Evolutionary conservation across 1,284 basidiomycete genomes (phyloP).

Genomic region (Coniophora puteana): DNA sequence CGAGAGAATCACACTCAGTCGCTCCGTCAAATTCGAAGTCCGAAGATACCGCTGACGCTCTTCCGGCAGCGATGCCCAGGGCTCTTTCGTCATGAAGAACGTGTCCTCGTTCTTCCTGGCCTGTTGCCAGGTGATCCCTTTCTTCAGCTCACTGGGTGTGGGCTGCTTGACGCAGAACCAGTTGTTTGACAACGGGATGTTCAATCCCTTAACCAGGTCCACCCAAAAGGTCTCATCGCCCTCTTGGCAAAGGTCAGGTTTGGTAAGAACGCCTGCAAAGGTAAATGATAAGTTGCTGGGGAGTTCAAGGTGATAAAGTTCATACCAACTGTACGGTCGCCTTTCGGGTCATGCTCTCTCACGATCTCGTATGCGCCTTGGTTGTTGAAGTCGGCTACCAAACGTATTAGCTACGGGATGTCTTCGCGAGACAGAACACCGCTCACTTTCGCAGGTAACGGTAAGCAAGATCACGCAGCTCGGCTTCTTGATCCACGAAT

Average conservation of each 20-base stretch:
- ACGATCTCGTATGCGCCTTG: conserved; percentile 36
- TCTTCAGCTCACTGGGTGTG: conserved; percentile 26
- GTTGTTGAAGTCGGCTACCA: conserved; percentile 39
- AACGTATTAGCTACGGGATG: too few relatives aligned
- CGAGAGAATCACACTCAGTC: conserved; percentile 29
- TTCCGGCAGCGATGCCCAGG: conserved; percentile 27
- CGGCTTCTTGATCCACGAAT: conserved; percentile 29
- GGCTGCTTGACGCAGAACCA: conserved; percentile 36
- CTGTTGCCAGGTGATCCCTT: conserved; percentile 18
- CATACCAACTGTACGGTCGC: conserved; percentile 33
- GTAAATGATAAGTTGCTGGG: not conserved
- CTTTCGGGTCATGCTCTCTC: conserved; percentile 28
- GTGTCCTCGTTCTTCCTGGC: conserved; percentile 23
- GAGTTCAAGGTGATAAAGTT: not conserved
- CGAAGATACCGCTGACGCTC: conserved; percentile 24
- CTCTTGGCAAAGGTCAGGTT: conserved; percentile 32
- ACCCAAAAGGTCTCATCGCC: conserved; percentile 29
- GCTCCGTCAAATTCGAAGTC: conserved; percentile 28
- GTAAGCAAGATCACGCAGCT: conserved; percentile 38
- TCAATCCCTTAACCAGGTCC: conserved; percentile 30
- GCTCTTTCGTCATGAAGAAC: conserved; percentile 28
- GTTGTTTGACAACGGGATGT: conserved; percentile 29
- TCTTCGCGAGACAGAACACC: not conserved
- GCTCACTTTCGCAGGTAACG: not conserved
- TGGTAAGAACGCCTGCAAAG: conserved; percentile 34